phyloP scores from a whole-genome alignment of 1,284 basidiomycete genomes.

The Retiboletus flavoniger region DNA sequence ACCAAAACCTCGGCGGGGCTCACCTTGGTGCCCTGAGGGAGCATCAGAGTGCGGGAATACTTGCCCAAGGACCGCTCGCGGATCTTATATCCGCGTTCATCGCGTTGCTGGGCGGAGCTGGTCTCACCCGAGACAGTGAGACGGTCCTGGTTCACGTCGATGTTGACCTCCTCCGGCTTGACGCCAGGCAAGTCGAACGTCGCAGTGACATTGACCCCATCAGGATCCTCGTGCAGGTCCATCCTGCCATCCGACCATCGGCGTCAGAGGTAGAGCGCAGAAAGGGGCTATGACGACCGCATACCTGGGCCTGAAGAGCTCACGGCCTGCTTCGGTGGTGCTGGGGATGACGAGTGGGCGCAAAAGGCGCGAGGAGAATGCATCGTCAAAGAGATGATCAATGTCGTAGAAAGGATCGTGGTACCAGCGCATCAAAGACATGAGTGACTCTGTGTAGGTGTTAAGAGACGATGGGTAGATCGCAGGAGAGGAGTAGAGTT shows the following conservation, averaged over 20 bases:
- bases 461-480: neutral
- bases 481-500: neutral
- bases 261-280: neutral
- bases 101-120: constrained; percentile 33
- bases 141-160: constrained; percentile 44
- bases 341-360: constrained; percentile 10
- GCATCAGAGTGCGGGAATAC: constrained; percentile 45
- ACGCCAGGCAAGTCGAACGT: constrained; percentile 51
- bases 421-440: constrained; percentile 39
- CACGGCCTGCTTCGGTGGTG: constrained; percentile 13
- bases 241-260: constrained; percentile 34
- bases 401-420: constrained; percentile 54
- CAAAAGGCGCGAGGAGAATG: constrained; percentile 35
- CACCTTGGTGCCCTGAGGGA: constrained; percentile 51
- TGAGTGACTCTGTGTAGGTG: constrained; percentile 11
- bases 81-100: constrained; percentile 47
- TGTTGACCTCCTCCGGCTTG: constrained; percentile 41
- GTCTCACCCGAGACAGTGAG: constrained; percentile 48
- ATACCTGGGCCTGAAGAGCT: constrained; percentile 31
- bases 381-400: constrained; percentile 50
- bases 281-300: neutral
- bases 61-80: constrained; percentile 50
- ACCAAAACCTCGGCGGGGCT: constrained; percentile 2
- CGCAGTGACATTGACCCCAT: constrained; percentile 44
- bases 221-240: constrained; percentile 46